Conservation (phyloP, 768 basidiomycete genomes). For the Calocybe gangraenosa region DNA sequence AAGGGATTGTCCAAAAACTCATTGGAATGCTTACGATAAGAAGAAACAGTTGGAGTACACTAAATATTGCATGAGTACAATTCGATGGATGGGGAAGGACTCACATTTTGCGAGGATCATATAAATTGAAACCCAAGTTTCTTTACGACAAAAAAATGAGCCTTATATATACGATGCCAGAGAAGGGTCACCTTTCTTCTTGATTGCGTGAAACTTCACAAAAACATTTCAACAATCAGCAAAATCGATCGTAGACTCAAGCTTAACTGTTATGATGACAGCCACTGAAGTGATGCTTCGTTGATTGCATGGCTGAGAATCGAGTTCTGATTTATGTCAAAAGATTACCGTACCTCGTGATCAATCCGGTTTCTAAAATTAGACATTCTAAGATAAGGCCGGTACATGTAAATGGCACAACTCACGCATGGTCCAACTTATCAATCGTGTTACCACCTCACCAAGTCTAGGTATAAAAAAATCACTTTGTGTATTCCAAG, state of each 20-base stretch:
- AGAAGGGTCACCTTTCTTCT: constrained; percentile 12
- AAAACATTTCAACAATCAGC: background rate
- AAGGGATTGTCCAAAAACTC: background rate
- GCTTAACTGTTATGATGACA: constrained; percentile 19
- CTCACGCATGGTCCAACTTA: constrained; percentile 23
- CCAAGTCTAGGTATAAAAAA: constrained; percentile 5
- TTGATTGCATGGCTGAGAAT: background rate
- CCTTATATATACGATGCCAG: background rate
- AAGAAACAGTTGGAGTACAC: constrained; percentile 27
- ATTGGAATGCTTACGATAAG: constrained; percentile 8
- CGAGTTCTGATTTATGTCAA: background rate
- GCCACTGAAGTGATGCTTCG: constrained; percentile 20
- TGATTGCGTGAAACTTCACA: constrained; percentile 21
- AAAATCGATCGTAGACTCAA: background rate
- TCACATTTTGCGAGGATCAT: constrained; percentile 22
- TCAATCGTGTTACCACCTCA: constrained; percentile 14
- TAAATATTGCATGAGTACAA: background rate
- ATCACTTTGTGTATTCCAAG: background rate
- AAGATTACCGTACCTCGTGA: constrained; percentile 16
- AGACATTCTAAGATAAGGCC: background rate
- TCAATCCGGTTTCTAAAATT: too few species aligned
- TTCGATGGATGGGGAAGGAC: background rate
- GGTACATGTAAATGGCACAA: background rate
- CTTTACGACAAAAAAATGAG: constrained; percentile 5
- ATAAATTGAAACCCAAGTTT: constrained; percentile 23